Conservation (phyloP, 2,329 filamentous ascomycete genomes). For the Pleomassaria siparia region DNA sequence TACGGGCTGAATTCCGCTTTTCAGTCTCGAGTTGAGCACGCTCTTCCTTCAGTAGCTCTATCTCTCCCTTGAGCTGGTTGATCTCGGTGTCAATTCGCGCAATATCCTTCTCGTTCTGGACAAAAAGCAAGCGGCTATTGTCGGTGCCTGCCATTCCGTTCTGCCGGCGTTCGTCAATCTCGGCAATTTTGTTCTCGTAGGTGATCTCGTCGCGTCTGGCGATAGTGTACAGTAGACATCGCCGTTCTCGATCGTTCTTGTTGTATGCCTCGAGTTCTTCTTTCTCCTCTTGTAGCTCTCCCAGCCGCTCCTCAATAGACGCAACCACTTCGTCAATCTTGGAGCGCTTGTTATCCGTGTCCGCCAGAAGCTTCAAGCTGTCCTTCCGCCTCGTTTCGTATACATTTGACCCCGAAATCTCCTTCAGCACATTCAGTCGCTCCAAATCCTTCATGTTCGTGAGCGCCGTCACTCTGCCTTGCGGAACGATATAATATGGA, state of each 20-base stretch:
- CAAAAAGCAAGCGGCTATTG: conserved; percentile 73
- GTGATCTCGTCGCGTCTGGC: conserved; percentile 86
- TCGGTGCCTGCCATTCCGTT: conserved; percentile 84
- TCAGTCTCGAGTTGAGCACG: conserved; percentile 87
- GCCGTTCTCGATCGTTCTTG: conserved; percentile 87
- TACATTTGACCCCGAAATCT: conserved; percentile 96
- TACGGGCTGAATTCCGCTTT: conserved; percentile 76
- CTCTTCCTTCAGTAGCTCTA: conserved; percentile 83
- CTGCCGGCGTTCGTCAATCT: conserved; percentile 78
- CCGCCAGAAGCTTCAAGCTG: conserved; percentile 93
- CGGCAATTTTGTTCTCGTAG: conserved; percentile 74
- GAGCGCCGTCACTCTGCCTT: conserved; percentile 90
- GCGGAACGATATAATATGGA: conserved; percentile 98
- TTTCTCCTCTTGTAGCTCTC: conserved; percentile 93
- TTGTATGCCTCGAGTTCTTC: conserved; percentile 93
- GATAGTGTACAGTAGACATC: conserved; percentile 92
- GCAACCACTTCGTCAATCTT: conserved; percentile 93
- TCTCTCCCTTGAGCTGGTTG: conserved; percentile 74
- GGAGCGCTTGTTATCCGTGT: conserved; percentile 89
- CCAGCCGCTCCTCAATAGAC: conserved; percentile 87
- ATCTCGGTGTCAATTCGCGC: conserved; percentile 76
- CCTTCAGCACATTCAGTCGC: conserved; percentile 85
- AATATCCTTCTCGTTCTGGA: conserved; percentile 77
- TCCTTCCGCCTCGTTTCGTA: conserved; percentile 92
- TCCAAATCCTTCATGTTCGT: conserved; percentile 99